Evolutionary conservation across 176 grass and related monocot species (phyloP), one percentile per base, ranked within the genome.

Genomic region (Bonia amplexicaulis): DNA sequence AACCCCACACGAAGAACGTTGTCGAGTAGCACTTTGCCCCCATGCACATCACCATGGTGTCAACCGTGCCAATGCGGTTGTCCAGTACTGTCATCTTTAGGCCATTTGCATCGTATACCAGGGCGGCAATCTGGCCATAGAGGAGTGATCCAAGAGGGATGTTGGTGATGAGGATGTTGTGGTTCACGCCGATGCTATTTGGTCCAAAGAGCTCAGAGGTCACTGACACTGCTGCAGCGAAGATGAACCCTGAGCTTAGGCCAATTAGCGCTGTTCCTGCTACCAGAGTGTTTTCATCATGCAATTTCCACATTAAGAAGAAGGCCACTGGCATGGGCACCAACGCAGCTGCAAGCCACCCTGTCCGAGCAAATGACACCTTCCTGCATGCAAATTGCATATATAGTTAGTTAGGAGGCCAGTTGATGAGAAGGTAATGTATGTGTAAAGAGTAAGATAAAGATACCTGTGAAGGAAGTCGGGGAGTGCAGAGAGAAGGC

Each of bases 161-260:
- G 45, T 95, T 98, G 72, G 96, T 95, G 77, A 98, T 98, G 31
- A 98, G 91, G 47, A 98, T 95, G 83, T 98, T 98, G 74, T 98
- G 96, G 70, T 98, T 95, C 71, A 98, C 91, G 17, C 96, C 91
- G 12, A 92, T 67, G 78, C 96, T 91, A 8, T 92, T 88, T 16
- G 93, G 73, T 58, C 96, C 93, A 10, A 98, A 98, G 51, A 98
- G 93, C 82, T 98, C 96, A 2, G 96, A 98, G 29, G 96, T 95
- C 27, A 98, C 84, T 3, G 91, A 89, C 77, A 98, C 96, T 2
- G 96, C 93, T 16, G 89, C 89, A 2, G 96, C 89, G 12, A 98
- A 95, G 85, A 98, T 93, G 80, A 95, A 98, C 11, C 96, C 96
- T 6, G 96, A 98, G 79, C 91, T 95, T 26, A 98, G 85, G 29